Evolutionary conservation across 345 rosid genomes (phyloP).

Genomic region (Lumnitzera littorea): DNA sequence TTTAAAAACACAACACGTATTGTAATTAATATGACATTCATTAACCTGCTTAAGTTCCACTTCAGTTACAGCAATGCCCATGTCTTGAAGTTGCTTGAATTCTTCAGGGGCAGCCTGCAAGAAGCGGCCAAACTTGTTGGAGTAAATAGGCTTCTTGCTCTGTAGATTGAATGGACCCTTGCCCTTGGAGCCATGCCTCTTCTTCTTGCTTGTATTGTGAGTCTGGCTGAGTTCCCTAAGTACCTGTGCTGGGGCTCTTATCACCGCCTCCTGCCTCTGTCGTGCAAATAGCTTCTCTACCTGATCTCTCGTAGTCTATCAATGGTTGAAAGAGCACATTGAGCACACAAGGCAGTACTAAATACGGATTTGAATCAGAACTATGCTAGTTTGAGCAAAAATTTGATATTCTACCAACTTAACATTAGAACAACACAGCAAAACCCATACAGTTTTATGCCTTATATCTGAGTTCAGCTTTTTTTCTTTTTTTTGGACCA

Average conservation of each 20-base stretch:
- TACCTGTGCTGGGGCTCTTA: slow-evolving; percentile 22
- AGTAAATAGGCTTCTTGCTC: slow-evolving; percentile 21
- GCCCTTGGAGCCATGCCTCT: not conserved
- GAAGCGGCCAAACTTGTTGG: slow-evolving; percentile 36
- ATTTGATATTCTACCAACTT: too few species aligned
- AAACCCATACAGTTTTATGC: too few species aligned
- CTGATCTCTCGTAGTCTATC: slow-evolving; percentile 35
- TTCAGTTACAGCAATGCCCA: slow-evolving; percentile 17
- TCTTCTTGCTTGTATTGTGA: slow-evolving; percentile 12
- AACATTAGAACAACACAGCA: too few species aligned
- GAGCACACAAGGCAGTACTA: not conserved
- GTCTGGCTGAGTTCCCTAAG: slow-evolving; percentile 19
- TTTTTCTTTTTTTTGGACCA: too few species aligned
- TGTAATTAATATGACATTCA: not conserved
- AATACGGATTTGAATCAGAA: not conserved
- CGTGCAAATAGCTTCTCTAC: slow-evolving; percentile 22
- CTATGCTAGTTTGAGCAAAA: not conserved
- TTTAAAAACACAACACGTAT: not conserved
- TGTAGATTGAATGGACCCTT: slow-evolving; percentile 28
- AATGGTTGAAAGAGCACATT: not conserved
- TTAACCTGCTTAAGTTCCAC: slow-evolving; percentile 30
- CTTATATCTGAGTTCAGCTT: too few species aligned
- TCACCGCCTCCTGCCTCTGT: slow-evolving; percentile 21
- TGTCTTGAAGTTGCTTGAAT: slow-evolving; percentile 30
- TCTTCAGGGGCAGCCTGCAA: slow-evolving; percentile 28